Base-by-base conservation (phyloP, 495 filamentous ascomycete genomes). In the Apiosordaria backusii region DNA sequence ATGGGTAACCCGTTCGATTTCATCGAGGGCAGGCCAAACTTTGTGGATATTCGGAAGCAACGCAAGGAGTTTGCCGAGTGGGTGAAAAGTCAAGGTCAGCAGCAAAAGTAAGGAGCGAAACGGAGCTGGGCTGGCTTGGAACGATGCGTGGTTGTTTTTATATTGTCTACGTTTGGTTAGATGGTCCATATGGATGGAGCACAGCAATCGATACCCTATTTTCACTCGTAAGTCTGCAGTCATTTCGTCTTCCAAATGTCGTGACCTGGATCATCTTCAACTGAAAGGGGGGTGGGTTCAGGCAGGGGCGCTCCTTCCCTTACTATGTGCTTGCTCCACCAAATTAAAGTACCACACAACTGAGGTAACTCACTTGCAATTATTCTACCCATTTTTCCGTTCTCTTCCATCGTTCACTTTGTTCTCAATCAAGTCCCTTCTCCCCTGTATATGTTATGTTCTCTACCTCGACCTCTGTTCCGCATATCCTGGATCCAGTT, bases 61-160 rank as follows among this genome's bases (percentile, higher is more conserved):
- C 82, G 89, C 62, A 86, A 83, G 70, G 89, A 93, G 65, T 93
- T 95, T 79, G 85, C 86, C 21, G 84, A 89, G 65, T 93, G 90
- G 90, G 83, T 88, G 6, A 84, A 87, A 63, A 71, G 66, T 19
- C 66, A 65, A 25, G 57, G 26, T 21, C 27, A 40, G 50, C 50
- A 62, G 54, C 27, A 68, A 61, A 45, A 13, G 54, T 58, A 27
- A 52, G 59, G 57, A 64, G 61, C 52, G 23, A 23, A 7, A 53
- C 35, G 18, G 45, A 50, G 7, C 13, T 21, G 19, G 19, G 9
- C 5, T 57, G 23, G 1, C 9, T 57, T 7, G 53, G 18, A 57
- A 57, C 13, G 23, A 57, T 57, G 9, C 19, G 18, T 57, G 53
- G 1, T 21, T 57, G 53, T 45, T 45, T 45, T 45, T 7, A 45